Evolutionary conservation across 345 rosid species (phyloP).

Genomic region (Murraya koenigii): DNA sequence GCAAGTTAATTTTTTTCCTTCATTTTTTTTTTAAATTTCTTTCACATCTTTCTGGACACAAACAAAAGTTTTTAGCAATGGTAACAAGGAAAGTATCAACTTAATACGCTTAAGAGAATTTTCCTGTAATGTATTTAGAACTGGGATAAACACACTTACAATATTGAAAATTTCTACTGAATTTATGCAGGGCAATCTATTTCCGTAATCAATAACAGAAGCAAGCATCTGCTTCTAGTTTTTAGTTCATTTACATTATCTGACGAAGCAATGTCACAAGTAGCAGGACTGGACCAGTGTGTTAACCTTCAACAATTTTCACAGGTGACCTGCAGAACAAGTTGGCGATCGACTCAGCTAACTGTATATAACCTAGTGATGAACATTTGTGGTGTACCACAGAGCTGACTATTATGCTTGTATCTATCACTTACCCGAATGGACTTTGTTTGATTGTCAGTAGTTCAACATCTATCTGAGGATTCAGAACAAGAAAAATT

Average conservation of each 20-base stretch:
- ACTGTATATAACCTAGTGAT: background rate
- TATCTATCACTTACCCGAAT: constrained; percentile 59
- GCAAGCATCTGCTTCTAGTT: background rate
- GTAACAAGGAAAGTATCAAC: background rate
- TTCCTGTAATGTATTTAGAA: background rate
- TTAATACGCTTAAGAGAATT: background rate
- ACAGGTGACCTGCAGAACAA: constrained; percentile 65
- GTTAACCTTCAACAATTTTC: constrained; percentile 76
- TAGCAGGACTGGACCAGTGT: background rate
- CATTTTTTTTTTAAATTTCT: background rate
- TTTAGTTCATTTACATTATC: constrained; percentile 15
- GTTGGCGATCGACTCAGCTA: background rate
- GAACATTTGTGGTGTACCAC: background rate
- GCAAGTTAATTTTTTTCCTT: background rate
- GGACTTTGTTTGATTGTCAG: constrained; percentile 86
- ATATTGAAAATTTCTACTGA: background rate
- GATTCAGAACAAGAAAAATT: constrained; percentile 10
- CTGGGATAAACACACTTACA: background rate
- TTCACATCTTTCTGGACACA: background rate
- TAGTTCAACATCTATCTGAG: constrained; percentile 85
- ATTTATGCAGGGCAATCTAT: background rate
- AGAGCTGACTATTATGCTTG: background rate
- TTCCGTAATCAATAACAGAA: background rate
- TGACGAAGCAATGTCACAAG: background rate
- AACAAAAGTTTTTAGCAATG: no score